Conservation (phyloP, 2,329 filamentous ascomycete species). For the Xylaria sp. region DNA sequence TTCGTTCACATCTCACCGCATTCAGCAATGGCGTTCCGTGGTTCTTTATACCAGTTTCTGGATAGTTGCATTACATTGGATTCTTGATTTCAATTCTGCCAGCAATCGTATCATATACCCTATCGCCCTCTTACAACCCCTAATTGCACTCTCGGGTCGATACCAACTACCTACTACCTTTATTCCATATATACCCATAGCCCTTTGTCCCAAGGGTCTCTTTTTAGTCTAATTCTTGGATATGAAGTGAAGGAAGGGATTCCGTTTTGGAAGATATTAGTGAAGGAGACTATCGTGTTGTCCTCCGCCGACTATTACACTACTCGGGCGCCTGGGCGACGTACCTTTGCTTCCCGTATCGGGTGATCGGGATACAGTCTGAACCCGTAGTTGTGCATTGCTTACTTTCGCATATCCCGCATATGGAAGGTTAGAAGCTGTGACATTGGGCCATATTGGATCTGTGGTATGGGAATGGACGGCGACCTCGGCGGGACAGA, state of each 20-base stretch:
- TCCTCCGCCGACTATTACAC: background rate
- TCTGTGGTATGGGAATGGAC: background rate
- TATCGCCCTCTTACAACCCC: background rate
- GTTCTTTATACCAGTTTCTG: slow-evolving; percentile 3
- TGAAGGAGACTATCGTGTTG: background rate
- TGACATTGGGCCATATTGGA: background rate
- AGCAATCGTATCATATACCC: slow-evolving; percentile 12
- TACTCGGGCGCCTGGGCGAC: background rate
- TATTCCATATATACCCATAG: slow-evolving; percentile 16
- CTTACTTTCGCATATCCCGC: background rate
- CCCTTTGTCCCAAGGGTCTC: slow-evolving; percentile 2
- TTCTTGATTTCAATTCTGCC: slow-evolving; percentile 9
- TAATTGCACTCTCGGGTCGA: slow-evolving; percentile 8
- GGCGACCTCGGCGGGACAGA: background rate
- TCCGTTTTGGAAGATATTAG: background rate
- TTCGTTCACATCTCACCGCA: slow-evolving; percentile 8
- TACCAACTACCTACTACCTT: slow-evolving; percentile 4
- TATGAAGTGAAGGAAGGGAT: background rate
- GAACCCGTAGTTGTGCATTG: background rate
- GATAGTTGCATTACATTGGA: background rate
- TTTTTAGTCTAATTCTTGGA: slow-evolving; percentile 1
- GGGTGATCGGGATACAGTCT: background rate
- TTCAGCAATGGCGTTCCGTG: slow-evolving; percentile 25
- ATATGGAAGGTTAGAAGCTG: background rate
- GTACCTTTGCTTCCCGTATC: background rate